Base-by-base conservation (phyloP, 2,329 filamentous ascomycete genomes). In the Acephala macrosclerotiorum region DNA sequence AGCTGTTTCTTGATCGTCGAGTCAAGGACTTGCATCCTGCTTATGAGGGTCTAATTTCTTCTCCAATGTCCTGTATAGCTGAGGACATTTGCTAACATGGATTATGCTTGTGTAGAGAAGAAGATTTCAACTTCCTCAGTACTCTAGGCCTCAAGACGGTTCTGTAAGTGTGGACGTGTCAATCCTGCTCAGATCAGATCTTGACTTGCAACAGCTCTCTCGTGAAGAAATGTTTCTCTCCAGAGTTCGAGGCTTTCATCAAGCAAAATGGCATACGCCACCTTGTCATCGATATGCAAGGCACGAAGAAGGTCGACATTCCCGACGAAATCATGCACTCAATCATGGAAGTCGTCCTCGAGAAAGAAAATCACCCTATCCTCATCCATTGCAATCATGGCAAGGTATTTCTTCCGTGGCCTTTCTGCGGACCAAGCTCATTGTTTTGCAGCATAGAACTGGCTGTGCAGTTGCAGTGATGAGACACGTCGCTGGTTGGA, bases 381-480 rank as follows among this genome's bases (percentile, higher is more conserved):
- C 83, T 97, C 45, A 86, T 97, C 56, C 94, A 78, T 69, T 66
- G 59, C 51, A n/a, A 40, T 45, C 20, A 35, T 63, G 55, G 55
- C 20, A 57, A 57, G 53, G 53, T 56, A 56, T 7, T 2, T 51
- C 29, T 7, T 53, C 14, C 26, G 16, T 11, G 5, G 5, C 60
- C n/a, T 58, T 29, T 42, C 12, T 2, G 4, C 25, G 22, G 26
- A 47, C 26, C 8, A 35, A 20, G 51, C 70, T 75, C 45, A 75
- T 55, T 53, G 4, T 40, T 3, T 53, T 25, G 33, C 67, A 92
- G 85, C 94, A 97, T 76, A 91, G 94, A 65, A 97, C 94, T 20
- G 94, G 94, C 25, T 97, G 94, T 75, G 90, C 96, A n/a, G 86
- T 94, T 58, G 94, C 89, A 20, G 89, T 91, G 64, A 85, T 96